phyloP scores from a whole-genome alignment of 1,139 yeast genomes.

The Yamadazyma siamensis region DNA sequence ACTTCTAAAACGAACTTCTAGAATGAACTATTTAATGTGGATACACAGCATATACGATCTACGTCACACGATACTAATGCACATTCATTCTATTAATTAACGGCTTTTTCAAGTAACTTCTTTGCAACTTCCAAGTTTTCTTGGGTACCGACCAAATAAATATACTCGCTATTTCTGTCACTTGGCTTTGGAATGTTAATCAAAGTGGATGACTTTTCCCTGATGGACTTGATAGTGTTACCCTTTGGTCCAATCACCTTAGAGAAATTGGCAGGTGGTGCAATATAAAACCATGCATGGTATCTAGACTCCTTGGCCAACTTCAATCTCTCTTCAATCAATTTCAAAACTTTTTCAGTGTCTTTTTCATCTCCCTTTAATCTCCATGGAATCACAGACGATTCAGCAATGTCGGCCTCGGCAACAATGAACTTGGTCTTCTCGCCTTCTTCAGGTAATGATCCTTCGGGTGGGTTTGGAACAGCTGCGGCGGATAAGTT shows the following conservation, averaged over 20 bases:
- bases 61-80: slow-evolving; percentile 1
- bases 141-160: slow-evolving; percentile 33
- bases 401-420: slow-evolving; percentile 23
- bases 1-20: too few species aligned
- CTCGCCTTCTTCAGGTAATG: slow-evolving; percentile 42
- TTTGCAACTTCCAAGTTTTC: slow-evolving; percentile 27
- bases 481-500: slow-evolving; percentile 42
- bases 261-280: slow-evolving; percentile 39
- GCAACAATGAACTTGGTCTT: slow-evolving; percentile 41
- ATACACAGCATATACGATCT: background rate
- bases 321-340: slow-evolving; percentile 30
- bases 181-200: slow-evolving; percentile 62
- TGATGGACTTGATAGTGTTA: slow-evolving; percentile 57
- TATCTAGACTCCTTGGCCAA: slow-evolving; percentile 30
- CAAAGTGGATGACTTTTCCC: slow-evolving; percentile 55
- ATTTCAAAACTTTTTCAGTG: slow-evolving; percentile 36
- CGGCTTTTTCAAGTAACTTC: slow-evolving; percentile 23
- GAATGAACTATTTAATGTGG: too few species aligned
- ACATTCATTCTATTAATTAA: too few species aligned
- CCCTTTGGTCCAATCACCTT: slow-evolving; percentile 80
- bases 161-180: slow-evolving; percentile 36
- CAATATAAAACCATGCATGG: slow-evolving; percentile 38
- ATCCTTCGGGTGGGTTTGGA: slow-evolving; percentile 50
- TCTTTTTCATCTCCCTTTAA: slow-evolving; percentile 47
- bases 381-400: slow-evolving; percentile 59